These are phyloP conservation scores for Mycena polygramma DNA, from an alignment of 768 basidiomycete species.

Conservation along the genomic window DNA sequence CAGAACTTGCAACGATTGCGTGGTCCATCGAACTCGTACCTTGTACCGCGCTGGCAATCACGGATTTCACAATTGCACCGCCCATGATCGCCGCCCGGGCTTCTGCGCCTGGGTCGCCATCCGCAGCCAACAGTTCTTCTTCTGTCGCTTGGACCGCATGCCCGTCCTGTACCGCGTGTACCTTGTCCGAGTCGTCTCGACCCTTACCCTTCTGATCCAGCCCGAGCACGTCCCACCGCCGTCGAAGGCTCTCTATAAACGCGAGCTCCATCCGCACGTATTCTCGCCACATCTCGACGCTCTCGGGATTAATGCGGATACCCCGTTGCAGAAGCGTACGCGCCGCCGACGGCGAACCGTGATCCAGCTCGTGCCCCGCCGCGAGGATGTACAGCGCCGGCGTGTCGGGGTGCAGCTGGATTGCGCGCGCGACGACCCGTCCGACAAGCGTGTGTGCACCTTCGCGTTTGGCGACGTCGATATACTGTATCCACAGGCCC, in stretches of 20 bases:
- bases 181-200: constrained; percentile 43
- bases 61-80: constrained; percentile 84
- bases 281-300: constrained; percentile 86
- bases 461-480: constrained; percentile 85
- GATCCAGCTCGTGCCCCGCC: constrained; percentile 84
- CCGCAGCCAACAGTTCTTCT: constrained; percentile 57
- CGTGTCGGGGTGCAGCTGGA: constrained; percentile 87
- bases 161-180: constrained; percentile 40
- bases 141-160: neutral
- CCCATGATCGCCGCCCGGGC: constrained; percentile 79
- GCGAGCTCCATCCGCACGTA: constrained; percentile 93
- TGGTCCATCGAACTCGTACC: constrained; percentile 55
- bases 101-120: constrained; percentile 53
- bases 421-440: constrained; percentile 85
- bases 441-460: constrained; percentile 85
- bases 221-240: constrained; percentile 86
- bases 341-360: constrained; percentile 81
- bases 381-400: constrained; percentile 87
- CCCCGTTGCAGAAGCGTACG: constrained; percentile 89
- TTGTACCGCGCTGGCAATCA: constrained; percentile 81
- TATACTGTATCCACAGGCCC: constrained; percentile 90
- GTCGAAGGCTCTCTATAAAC: constrained; percentile 83
- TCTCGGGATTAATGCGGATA: constrained; percentile 80
- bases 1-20: no score
- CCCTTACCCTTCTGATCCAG: constrained; percentile 57